These are phyloP conservation scores for Scolecobasidium constrictum DNA, from an alignment of 2,329 filamentous ascomycete genomes.

Conservation along the genomic window DNA sequence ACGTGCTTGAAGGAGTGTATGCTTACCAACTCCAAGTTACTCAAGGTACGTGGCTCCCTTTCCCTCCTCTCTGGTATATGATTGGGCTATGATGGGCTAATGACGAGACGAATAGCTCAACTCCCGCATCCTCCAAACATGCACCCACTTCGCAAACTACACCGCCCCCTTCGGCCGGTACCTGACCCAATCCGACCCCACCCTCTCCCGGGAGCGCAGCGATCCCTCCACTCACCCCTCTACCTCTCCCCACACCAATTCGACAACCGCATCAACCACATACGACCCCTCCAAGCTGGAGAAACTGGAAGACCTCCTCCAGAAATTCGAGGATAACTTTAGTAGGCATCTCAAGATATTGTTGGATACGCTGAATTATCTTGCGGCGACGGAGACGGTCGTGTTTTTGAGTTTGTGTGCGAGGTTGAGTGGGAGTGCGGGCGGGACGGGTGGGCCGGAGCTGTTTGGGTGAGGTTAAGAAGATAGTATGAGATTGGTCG, in stretches of 20 bases:
- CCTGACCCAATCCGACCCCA: slow-evolving; percentile 72
- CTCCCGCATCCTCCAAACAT: slow-evolving; percentile 92
- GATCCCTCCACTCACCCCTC: slow-evolving; percentile 27
- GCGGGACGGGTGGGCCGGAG: not conserved
- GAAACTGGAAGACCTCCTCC: slow-evolving; percentile 77
- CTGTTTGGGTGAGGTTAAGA: not conserved
- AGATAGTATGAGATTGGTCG: not conserved
- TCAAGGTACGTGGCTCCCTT: slow-evolving; percentile 52
- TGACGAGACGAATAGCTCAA: slow-evolving; percentile 78
- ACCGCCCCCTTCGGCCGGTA: slow-evolving; percentile 78
- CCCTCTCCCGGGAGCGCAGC: slow-evolving; percentile 50
- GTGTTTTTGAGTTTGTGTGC: slow-evolving; percentile 84
- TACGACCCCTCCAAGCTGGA: slow-evolving; percentile 50
- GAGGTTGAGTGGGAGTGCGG: slow-evolving; percentile 57
- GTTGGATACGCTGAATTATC: slow-evolving; percentile 90
- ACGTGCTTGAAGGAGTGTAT: slow-evolving; percentile 98
- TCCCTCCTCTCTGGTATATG: not conserved
- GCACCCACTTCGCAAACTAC: slow-evolving; percentile 86
- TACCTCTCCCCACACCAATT: slow-evolving; percentile 11
- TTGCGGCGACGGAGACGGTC: slow-evolving; percentile 93
- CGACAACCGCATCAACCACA: slow-evolving; percentile 15
- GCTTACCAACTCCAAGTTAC: slow-evolving; percentile 90
- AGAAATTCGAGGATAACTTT: slow-evolving; percentile 90
- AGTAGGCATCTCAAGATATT: slow-evolving; percentile 85
- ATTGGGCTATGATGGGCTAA: not conserved